Base-by-base conservation (phyloP, 768 basidiomycete genomes). In the Podaxis sp. region DNA sequence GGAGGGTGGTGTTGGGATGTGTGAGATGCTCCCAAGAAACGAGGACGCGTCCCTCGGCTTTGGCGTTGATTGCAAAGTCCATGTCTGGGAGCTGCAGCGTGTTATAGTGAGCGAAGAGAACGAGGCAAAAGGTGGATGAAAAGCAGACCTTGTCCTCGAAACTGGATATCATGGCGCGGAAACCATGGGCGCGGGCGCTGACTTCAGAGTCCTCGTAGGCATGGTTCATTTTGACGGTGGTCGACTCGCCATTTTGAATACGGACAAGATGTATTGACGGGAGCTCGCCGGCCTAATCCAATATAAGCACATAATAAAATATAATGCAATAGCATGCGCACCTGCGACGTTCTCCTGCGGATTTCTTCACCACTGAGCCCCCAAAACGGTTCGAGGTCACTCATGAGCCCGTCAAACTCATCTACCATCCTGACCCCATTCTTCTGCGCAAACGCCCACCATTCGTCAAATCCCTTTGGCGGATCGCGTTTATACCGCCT, bases 31-130 rank as follows among this genome's bases (percentile, higher is more conserved):
- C 95, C 95, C 95, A 97, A 46, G 95, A 92, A 4, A 96, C 89
- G 13, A 99, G 80, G 7, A 99, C 87, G 15, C 97, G 88, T 11
- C 96, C 93, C 76, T 99, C 97, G 0, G 95, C 91, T 76, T 90
- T 92, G 24, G 92, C 87, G 68, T 98, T 99, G 76, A 99, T 87
- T 0, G 97, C 87, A 66, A 99, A 88, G 68, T 97, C 91, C 88
- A 99, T 88, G 77, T 99, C 88, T 12, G 96, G 96, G 3, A 99
- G 82, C 87, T 95, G 48, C 28, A 53, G 52, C 0, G 30, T 7
- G 28, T 61, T 42, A 44, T 63, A 58, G 61, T 33, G 62, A 24
- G 17, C 28, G 59, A 2, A 46, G 0, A 46, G 6, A 24, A 52
- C 40, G 3, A 22, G 51, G 39, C 26, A 24, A 26, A 26, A 26